phyloP scores from a whole-genome alignment of 176 grass and related monocot genomes.

The Zoysia pacifica region DNA sequence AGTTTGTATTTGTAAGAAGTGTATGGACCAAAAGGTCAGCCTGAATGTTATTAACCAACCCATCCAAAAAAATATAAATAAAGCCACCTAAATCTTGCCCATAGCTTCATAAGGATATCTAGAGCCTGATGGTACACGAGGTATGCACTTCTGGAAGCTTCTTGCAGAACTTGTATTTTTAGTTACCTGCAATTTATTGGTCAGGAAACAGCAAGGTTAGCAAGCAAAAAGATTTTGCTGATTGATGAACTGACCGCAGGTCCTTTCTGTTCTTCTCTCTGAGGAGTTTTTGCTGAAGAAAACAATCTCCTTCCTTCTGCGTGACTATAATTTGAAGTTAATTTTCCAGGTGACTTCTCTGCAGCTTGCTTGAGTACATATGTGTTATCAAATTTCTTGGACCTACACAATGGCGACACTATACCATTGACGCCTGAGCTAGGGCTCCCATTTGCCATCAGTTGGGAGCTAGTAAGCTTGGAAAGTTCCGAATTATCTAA shows the following conservation, averaged over 20 bases:
- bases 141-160: slow-evolving; percentile 41
- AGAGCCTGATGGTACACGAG: slow-evolving; percentile 48
- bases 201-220: slow-evolving; percentile 32
- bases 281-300: slow-evolving; percentile 46
- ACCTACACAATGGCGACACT: slow-evolving; percentile 25
- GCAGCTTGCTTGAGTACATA: slow-evolving; percentile 22
- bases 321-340: slow-evolving; percentile 28
- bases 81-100: not conserved
- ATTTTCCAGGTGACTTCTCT: slow-evolving; percentile 43
- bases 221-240: not conserved
- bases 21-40: not conserved
- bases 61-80: slow-evolving; percentile 1
- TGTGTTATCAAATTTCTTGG: slow-evolving; percentile 37
- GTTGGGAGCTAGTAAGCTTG: slow-evolving; percentile 60
- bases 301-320: slow-evolving; percentile 57
- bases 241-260: slow-evolving; percentile 33
- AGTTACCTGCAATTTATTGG: slow-evolving; percentile 42
- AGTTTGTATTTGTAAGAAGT: not conserved
- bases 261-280: slow-evolving; percentile 36
- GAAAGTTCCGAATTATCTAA: slow-evolving; percentile 76
- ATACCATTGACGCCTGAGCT: slow-evolving; percentile 6
- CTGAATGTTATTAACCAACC: not conserved
- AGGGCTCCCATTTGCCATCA: slow-evolving; percentile 36
- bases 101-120: slow-evolving; percentile 73
- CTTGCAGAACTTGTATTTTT: slow-evolving; percentile 41